Evolutionary conservation across 2,329 filamentous ascomycete genomes (phyloP), one percentile per base, ranked within the genome.

Genomic region (Neonectria faginata): DNA sequence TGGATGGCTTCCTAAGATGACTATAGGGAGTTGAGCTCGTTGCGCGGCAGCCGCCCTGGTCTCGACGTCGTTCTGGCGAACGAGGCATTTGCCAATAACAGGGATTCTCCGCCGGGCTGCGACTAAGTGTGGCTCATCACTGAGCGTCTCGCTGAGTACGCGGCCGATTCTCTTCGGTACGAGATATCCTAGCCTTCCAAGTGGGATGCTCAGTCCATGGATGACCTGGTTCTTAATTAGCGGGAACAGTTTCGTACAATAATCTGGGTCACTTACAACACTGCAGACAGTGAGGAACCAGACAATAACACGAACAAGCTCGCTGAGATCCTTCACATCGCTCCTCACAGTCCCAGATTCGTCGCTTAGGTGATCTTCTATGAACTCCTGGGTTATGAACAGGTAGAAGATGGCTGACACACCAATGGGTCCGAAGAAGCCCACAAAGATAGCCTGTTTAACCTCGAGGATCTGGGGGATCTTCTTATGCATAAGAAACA

Each of bases 341-440:
- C 84, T 82, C 29, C 92, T 84, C 14, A 87, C 80, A 33, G 85
- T 74, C 0, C 87, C 89, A 57, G 92, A 81, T 8, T 88, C 86
- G 0, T 84, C 71, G 18, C 73, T 86, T n/a, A 88, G 73, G 2
- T 76, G 73, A 64, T 79, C 31, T 77, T 79, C 54, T 18, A 97
- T 82, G 65, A 94, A 97, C 25, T 97, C 92, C 1, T 92, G 78
- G 44, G 87, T 90, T 66, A 97, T 83, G 74, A 94, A 97, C 6
- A 97, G 84, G 75, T 97, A 97, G 76, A 97, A 97, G 20, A 97
- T 87, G 1, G 93, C 94, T 16, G 92, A 93, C 1, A 97, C 94
- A 3, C 95, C 94, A 60, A 97, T 94, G 0, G 94, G 94, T 0
- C 94, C 94, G 69, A 97, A 97, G 81, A 97, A 97, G 0, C 94